A percentile compares a stretch with the other conserved stretches of the same genome.
These are phyloP conservation scores for Ogataea allantospora DNA, from an alignment of 805 yeast genomes.

Conservation along the genomic window DNA sequence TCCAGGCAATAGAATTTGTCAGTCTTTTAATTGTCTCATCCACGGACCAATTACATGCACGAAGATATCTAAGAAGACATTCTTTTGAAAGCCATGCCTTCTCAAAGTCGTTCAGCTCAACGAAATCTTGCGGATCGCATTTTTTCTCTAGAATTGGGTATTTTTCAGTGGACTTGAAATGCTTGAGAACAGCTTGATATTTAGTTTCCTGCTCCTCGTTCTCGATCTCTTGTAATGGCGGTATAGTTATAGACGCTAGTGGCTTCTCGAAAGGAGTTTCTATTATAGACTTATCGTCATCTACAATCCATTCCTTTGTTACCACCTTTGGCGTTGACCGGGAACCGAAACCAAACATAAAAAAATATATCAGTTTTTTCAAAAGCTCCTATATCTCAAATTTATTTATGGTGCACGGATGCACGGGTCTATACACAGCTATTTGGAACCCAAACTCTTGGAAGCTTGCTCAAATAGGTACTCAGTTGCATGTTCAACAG, in stretches of 20 bases:
- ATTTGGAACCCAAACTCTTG: conserved; percentile 16
- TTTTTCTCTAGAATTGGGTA: conserved; percentile 51
- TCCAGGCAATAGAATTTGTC: conserved; percentile 80
- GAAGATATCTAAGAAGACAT: conserved; percentile 80
- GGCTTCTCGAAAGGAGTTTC: conserved; percentile 53
- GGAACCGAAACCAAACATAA: conserved; percentile 32
- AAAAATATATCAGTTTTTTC: conserved; percentile 1
- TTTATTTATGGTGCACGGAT: conserved; percentile 5
- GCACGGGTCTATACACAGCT: conserved; percentile 1
- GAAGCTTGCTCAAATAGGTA: conserved; percentile 55
- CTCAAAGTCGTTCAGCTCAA: conserved; percentile 50
- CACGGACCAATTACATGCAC: conserved; percentile 89
- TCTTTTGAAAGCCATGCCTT: conserved; percentile 90
- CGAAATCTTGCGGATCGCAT: conserved; percentile 31
- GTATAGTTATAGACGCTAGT: conserved; percentile 35
- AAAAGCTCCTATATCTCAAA: not conserved
- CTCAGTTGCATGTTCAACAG: conserved; percentile 71
- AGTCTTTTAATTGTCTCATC: conserved; percentile 70
- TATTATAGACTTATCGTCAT: conserved; percentile 22
- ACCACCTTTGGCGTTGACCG: conserved; percentile 13
- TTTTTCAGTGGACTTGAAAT: conserved; percentile 51
- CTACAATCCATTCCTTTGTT: conserved; percentile 29
- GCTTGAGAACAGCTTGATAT: conserved; percentile 55
- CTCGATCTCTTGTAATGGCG: conserved; percentile 47
- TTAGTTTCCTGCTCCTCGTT: conserved; percentile 53